Evolutionary conservation across 331 rosid genomes (phyloP).

Genomic region (Dryas integrifolia): DNA sequence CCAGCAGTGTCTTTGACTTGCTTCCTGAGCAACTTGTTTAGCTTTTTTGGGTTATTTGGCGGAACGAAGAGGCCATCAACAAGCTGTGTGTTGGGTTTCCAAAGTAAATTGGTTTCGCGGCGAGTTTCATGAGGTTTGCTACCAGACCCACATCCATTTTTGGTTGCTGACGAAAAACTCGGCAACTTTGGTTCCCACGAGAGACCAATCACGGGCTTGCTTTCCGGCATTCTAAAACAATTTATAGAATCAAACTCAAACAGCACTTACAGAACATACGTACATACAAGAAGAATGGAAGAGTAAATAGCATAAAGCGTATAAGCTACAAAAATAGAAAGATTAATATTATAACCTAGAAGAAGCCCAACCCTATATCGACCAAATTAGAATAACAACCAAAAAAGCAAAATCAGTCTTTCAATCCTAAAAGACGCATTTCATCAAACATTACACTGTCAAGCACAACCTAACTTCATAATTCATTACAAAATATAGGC

Average conservation of each 20-base stretch:
- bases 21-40: constrained; percentile 55
- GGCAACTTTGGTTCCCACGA: constrained; percentile 76
- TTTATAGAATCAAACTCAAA: neutral
- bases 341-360: too few species aligned
- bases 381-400: too few species aligned
- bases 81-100: constrained; percentile 58
- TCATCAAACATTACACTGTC: too few species aligned
- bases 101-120: constrained; percentile 38
- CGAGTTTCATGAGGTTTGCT: constrained; percentile 24
- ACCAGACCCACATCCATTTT: constrained; percentile 23
- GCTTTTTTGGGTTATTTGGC: constrained; percentile 59
- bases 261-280: neutral
- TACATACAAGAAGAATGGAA: too few species aligned
- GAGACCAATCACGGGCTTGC: constrained; percentile 49
- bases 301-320: neutral
- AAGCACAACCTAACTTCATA: neutral
- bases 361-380: too few species aligned
- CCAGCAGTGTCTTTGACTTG: constrained; percentile 74
- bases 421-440: too few species aligned
- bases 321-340: too few species aligned
- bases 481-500: neutral
- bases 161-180: constrained; percentile 31
- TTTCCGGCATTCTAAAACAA: constrained; percentile 39
- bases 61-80: constrained; percentile 81
- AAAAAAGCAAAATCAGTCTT: too few species aligned